phyloP scores from a whole-genome alignment of 495 filamentous ascomycete genomes.

The Staphylotrichum tortipilum region DNA sequence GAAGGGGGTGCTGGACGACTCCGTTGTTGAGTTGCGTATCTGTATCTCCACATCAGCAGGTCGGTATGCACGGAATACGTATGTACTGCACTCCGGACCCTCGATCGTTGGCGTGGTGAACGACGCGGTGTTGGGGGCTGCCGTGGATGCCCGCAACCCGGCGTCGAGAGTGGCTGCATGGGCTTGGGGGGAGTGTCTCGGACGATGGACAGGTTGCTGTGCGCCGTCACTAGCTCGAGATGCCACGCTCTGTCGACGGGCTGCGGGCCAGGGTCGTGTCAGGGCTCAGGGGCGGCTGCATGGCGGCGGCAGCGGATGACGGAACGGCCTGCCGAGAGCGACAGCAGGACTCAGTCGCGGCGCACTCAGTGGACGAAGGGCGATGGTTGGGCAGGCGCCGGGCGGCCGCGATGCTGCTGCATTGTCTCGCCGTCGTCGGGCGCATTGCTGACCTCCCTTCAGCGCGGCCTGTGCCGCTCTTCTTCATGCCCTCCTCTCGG shows the following conservation, averaged over 20 bases:
- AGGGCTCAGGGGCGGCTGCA: not conserved
- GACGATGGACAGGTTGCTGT: not conserved
- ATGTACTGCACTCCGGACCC: too few relatives aligned
- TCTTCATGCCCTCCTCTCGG: not conserved
- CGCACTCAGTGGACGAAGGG: not conserved
- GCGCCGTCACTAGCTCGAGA: not conserved
- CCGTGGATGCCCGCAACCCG: slow-evolving; percentile 12
- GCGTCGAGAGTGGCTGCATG: slow-evolving; percentile 2
- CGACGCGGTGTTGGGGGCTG: too few relatives aligned
- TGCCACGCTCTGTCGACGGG: not conserved
- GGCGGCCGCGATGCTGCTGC: too few relatives aligned
- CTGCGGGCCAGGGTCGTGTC: not conserved
- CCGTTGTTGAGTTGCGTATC: not conserved
- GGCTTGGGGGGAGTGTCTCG: not conserved
- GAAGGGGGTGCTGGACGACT: too few relatives aligned
- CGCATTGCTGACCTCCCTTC: slow-evolving; percentile 3
- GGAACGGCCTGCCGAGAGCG: slow-evolving; percentile 6
- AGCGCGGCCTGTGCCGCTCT: slow-evolving; percentile 9
- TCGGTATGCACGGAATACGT: too few relatives aligned
- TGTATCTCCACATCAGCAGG: too few relatives aligned
- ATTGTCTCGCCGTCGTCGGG: not conserved
- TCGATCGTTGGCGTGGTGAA: too few relatives aligned
- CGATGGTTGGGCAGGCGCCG: too few relatives aligned
- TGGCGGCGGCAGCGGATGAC: not conserved
- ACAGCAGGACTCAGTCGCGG: not conserved